Evolutionary conservation across 768 basidiomycete species (phyloP).

Genomic region (Trametes elegans): DNA sequence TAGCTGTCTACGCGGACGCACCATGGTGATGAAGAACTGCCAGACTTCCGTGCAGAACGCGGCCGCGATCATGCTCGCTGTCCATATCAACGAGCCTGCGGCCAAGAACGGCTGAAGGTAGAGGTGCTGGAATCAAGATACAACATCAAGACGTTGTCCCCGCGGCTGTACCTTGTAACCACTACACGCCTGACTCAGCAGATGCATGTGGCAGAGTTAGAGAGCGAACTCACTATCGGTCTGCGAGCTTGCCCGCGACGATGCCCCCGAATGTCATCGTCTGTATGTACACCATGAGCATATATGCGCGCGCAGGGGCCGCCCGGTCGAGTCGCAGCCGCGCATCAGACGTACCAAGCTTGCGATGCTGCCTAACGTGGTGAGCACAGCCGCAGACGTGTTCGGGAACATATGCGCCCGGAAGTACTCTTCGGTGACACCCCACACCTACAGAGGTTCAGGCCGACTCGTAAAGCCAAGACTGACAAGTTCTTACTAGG

Average conservation of each 20-base stretch:
- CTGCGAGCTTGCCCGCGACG: slow-evolving; percentile 33
- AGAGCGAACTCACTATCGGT: slow-evolving; percentile 29
- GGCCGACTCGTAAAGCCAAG: no score
- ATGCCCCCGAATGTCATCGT: slow-evolving; percentile 28
- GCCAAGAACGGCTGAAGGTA: slow-evolving; percentile 34
- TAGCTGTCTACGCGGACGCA: slow-evolving; percentile 20
- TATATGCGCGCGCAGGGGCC: no score
- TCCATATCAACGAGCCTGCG: slow-evolving; percentile 28
- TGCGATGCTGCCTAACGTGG: slow-evolving; percentile 28
- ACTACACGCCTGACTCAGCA: slow-evolving; percentile 7
- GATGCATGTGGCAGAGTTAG: background rate
- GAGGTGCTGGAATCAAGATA: no score
- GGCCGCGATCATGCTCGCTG: slow-evolving; percentile 30
- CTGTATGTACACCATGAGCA: slow-evolving; percentile 17
- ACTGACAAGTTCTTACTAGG: slow-evolving; percentile 24
- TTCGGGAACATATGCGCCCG: slow-evolving; percentile 26
- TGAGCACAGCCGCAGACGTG: slow-evolving; percentile 16
- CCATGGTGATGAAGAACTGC: slow-evolving; percentile 34
- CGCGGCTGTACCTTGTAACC: slow-evolving; percentile 23
- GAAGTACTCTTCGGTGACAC: slow-evolving; percentile 34
- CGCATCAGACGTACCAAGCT: slow-evolving; percentile 19
- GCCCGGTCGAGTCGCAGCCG: background rate
- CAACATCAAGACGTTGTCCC: no score
- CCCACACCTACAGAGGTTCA: slow-evolving; percentile 31
- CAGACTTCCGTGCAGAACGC: slow-evolving; percentile 32